These are phyloP conservation scores for Gastrolobium villosum DNA, from an alignment of 306 rosid genomes.

Conservation along the genomic window DNA sequence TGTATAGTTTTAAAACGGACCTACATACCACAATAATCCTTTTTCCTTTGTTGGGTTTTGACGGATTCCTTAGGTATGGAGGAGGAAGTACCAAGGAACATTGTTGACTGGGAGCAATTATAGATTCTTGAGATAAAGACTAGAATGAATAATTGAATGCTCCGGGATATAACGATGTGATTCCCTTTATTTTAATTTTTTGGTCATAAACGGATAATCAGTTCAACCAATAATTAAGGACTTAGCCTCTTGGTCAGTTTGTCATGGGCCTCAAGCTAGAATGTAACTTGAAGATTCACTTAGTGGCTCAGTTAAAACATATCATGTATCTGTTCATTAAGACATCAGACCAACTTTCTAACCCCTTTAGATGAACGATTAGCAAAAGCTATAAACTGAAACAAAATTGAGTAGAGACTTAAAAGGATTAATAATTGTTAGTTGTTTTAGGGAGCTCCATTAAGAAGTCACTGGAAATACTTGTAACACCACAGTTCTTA, in stretches of 20 bases:
- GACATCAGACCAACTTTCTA: too few relatives aligned
- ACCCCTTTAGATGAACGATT: too few relatives aligned
- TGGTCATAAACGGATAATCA: not conserved
- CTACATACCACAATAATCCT: conserved; percentile 20
- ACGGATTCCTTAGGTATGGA: conserved; percentile 15
- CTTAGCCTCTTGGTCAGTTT: not conserved
- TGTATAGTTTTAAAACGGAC: conserved; percentile 12
- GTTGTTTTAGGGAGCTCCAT: not conserved
- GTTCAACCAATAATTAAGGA: not conserved
- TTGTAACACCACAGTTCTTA: not conserved
- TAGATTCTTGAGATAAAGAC: not conserved
- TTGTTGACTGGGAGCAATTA: not conserved
- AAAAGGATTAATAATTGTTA: not conserved
- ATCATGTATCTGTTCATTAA: not conserved
- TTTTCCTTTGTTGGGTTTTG: conserved; percentile 12
- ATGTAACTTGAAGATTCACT: not conserved
- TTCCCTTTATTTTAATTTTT: not conserved
- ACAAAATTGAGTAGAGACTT: not conserved
- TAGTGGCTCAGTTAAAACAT: not conserved
- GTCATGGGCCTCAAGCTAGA: not conserved
- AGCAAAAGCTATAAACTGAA: too few relatives aligned
- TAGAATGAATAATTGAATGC: not conserved
- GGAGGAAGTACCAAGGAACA: not conserved
- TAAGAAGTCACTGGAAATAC: not conserved
- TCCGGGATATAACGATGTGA: not conserved